phyloP scores from a whole-genome alignment of 495 filamentous ascomycete genomes.

The Trichoderma reesei region DNA sequence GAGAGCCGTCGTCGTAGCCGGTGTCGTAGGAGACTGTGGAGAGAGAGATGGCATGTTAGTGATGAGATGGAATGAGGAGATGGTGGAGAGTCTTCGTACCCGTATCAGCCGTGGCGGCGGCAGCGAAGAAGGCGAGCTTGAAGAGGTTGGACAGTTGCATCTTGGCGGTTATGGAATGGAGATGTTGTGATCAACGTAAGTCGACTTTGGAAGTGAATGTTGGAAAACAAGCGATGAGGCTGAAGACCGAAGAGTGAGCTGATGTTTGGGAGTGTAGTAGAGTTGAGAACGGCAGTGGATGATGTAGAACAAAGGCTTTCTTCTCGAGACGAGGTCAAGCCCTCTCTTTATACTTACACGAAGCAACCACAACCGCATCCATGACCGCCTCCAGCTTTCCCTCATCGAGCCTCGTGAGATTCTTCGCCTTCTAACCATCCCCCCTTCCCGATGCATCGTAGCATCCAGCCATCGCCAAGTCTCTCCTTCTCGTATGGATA shows the following conservation, averaged over 20 bases:
- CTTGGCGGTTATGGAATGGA: conserved; percentile 17
- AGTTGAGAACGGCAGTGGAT: neutral
- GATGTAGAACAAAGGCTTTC: neutral
- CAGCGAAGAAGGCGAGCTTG: conserved; percentile 27
- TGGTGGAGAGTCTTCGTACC: conserved; percentile 14
- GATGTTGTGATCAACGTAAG: conserved; percentile 4
- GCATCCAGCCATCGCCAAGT: conserved; percentile 3
- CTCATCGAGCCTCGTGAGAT: neutral
- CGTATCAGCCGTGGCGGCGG: conserved; percentile 27
- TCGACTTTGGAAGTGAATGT: neutral
- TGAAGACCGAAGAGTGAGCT: neutral
- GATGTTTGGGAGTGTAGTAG: neutral
- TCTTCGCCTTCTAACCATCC: neutral
- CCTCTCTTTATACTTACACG: neutral
- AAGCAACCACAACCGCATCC: neutral
- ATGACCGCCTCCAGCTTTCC: neutral
- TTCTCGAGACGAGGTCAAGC: neutral
- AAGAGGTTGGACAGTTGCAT: conserved; percentile 44
- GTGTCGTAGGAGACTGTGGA: conserved; percentile 44
- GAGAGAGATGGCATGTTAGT: conserved; percentile 12
- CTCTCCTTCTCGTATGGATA: neutral
- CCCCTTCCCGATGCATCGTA: neutral
- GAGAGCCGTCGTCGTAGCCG: conserved; percentile 43
- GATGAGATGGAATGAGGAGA: conserved; percentile 2
- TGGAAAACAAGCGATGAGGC: neutral